These are phyloP conservation scores for Euphrasia confusa DNA, from an alignment of 257 asterid species.

Conservation along the genomic window DNA sequence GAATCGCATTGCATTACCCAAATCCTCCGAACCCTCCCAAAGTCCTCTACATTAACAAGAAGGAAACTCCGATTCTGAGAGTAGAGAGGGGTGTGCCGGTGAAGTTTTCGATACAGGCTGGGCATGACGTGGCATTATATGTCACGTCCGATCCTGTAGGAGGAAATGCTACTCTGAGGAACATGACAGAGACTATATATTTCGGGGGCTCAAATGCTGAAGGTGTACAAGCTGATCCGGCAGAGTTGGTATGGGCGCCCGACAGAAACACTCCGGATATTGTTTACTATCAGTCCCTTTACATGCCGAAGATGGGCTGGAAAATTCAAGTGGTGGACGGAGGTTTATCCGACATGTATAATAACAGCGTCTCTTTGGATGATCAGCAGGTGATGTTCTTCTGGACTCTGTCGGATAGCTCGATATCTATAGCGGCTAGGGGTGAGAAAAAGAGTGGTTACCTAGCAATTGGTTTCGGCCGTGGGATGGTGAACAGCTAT, in stretches of 20 bases:
- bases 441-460: conserved; percentile 97
- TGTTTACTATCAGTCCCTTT: conserved; percentile 87
- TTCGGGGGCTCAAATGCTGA: conserved; percentile 93
- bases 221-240: conserved; percentile 89
- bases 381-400: conserved; percentile 95
- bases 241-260: conserved; percentile 81
- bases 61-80: conserved; percentile 86
- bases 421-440: conserved; percentile 90
- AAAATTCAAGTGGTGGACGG: conserved; percentile 97
- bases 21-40: conserved; percentile 92
- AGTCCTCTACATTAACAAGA: conserved; percentile 87
- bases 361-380: conserved; percentile 80
- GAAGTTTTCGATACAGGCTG: conserved; percentile 92
- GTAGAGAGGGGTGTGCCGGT: conserved; percentile 96
- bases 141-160: conserved; percentile 94
- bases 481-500: conserved; percentile 80
- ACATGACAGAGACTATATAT: conserved; percentile 74
- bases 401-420: conserved; percentile 79
- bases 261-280: conserved; percentile 91
- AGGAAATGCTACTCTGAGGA: conserved; percentile 90
- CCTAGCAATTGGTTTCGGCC: conserved; percentile 89
- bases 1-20: conserved; percentile 83
- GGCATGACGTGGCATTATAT: conserved; percentile 96
- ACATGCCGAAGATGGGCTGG: conserved; percentile 93
- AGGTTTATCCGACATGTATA: conserved; percentile 95